Evolutionary conservation across 2,329 filamentous ascomycete species (phyloP).

Genomic region (Nigrospora sphaerica): DNA sequence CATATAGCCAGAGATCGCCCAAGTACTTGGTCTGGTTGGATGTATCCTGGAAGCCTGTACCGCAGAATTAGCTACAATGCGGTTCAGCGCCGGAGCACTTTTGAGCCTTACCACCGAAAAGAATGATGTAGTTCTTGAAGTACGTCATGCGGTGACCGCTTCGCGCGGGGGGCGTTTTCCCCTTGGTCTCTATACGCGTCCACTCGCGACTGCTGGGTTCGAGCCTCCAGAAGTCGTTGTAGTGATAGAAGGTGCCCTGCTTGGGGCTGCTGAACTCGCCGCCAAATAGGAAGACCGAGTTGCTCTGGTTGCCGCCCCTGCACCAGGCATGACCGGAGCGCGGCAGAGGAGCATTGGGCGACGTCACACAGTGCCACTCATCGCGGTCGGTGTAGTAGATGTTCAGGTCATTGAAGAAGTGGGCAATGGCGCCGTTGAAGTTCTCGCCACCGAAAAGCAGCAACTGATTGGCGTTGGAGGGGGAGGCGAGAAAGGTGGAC

Average conservation of each 20-base stretch:
- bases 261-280: conserved; percentile 91
- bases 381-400: conserved; percentile 74
- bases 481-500: conserved; percentile 75
- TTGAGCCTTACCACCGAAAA: conserved; percentile 61
- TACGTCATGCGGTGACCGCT: conserved; percentile 95
- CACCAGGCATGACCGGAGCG: conserved; percentile 94
- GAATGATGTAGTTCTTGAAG: conserved; percentile 92
- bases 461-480: conserved; percentile 78
- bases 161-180: conserved; percentile 73
- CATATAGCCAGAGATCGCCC: conserved; percentile 91
- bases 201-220: conserved; percentile 82
- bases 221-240: conserved; percentile 95
- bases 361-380: conserved; percentile 86
- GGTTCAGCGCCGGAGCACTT: not conserved
- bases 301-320: conserved; percentile 71
- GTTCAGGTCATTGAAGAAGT: conserved; percentile 60
- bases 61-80: conserved; percentile 3
- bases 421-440: conserved; percentile 83
- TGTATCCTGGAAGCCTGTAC: conserved; percentile 78
- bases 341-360: conserved; percentile 84
- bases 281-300: conserved; percentile 85
- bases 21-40: conserved; percentile 92
- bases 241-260: conserved; percentile 98
- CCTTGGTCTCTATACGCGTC: conserved; percentile 76
- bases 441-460: conserved; percentile 93